phyloP scores from a whole-genome alignment of 257 asterid genomes.

The Nicotiana obtusifolia region DNA sequence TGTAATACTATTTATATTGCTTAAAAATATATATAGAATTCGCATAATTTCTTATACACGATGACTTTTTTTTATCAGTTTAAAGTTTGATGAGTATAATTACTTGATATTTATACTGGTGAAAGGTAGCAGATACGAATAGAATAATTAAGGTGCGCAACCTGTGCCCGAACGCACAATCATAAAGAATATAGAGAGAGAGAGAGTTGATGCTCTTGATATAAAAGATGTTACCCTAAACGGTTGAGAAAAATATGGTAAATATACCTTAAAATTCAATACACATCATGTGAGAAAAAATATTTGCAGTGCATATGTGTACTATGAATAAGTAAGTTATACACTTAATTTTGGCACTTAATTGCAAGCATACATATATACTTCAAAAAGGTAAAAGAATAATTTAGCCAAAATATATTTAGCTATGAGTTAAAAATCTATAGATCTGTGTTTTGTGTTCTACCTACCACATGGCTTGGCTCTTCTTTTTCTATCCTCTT shows the following conservation, averaged over 20 bases:
- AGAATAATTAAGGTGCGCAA: too few relatives aligned
- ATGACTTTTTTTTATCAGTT: background rate
- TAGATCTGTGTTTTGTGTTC: background rate
- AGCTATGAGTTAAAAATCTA: background rate
- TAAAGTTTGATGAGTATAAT: background rate
- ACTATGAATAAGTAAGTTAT: too few relatives aligned
- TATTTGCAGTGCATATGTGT: too few relatives aligned
- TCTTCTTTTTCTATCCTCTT: background rate
- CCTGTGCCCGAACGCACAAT: too few relatives aligned
- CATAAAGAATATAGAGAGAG: too few relatives aligned
- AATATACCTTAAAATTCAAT: too few relatives aligned
- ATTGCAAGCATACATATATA: background rate
- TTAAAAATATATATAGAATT: background rate
- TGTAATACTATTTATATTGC: background rate
- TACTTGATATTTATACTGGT: background rate
- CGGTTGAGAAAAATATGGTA: too few relatives aligned
- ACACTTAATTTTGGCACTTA: too few relatives aligned
- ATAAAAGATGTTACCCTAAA: too few relatives aligned
- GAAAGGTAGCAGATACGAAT: background rate
- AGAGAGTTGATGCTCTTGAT: too few relatives aligned
- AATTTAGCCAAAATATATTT: background rate
- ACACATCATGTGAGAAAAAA: too few relatives aligned
- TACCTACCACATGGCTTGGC: background rate
- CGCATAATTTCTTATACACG: background rate
- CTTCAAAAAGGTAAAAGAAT: background rate